Evolutionary conservation across 257 asterid species (phyloP), one percentile per base, ranked within the genome.

Genomic region (Rubia yunnanensis): DNA sequence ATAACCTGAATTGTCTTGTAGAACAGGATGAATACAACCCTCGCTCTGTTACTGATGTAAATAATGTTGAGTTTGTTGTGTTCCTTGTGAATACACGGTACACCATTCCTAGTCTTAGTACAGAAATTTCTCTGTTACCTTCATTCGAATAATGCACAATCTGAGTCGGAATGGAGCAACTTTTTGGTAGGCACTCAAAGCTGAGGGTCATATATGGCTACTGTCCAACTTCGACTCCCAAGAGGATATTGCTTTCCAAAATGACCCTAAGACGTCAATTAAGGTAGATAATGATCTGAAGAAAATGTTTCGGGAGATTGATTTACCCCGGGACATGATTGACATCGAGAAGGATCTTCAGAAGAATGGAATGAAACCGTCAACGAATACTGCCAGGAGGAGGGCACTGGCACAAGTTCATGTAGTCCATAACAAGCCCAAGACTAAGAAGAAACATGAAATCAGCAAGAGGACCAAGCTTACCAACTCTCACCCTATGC

Each of bases 381-480:
- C 91, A 6, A 89, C 97, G 3, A 87, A 91, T 74, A 83, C 94
- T 3, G 88, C 94, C 2, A 68, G 72, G 80, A 88, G 96, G 77
- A 76, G 95, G 80, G 95, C 94, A 18, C 60, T 68, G 82, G 96
- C 95, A 31, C 87, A 84, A 65, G 69, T 83, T 28, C 84, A 79
- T 26, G 97, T 95, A 60, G 72, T 88, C 65, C 68, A 69, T 23
- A 80, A 78, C 50, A 86, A 88, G 73, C 75, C 85, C 46, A 84
- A 91, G 81, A 54, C 81, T 39, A 87, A 89, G 87, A 91, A 90
- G 87, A 83, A 88, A 78, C 74, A 73, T 1, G 94, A 85, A 74
- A 83, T 89, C 72, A 81, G 87, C 87, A 89, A 84, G 79, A 85
- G 95, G 84, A 87, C 96, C 64, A 92, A 89, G 81, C 94, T 92